Percentiles rank a stretch among this genome's conserved stretches.
phyloP scores from a whole-genome alignment of 768 basidiomycete species.

The Mycena floridula region DNA sequence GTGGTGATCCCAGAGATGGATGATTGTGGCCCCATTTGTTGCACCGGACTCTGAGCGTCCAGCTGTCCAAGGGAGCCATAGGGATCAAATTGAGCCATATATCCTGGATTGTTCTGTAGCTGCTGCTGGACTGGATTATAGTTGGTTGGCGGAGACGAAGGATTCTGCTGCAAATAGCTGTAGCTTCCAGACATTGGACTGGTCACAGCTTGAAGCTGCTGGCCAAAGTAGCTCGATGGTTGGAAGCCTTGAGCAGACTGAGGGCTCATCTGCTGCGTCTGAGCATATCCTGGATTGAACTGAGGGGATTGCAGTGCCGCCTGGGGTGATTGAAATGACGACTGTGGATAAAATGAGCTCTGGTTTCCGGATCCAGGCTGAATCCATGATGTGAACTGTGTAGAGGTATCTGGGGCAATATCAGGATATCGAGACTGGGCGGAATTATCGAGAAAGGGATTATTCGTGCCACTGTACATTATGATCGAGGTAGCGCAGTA shows the following conservation, averaged over 20 bases:
- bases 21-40: constrained; percentile 14
- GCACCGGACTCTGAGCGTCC: constrained; percentile 13
- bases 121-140: constrained; percentile 45
- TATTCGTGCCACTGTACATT: constrained; percentile 36
- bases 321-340: constrained; percentile 26
- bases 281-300: constrained; percentile 30
- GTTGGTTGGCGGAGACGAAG: constrained; percentile 18
- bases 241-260: constrained; percentile 27
- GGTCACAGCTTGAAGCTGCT: constrained; percentile 37
- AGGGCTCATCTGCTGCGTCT: constrained; percentile 26
- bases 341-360: constrained; percentile 13
- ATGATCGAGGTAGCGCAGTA: too few species aligned
- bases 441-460: constrained; percentile 61
- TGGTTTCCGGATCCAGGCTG: constrained; percentile 12
- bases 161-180: constrained; percentile 16
- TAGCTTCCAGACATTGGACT: constrained; percentile 16
- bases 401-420: constrained; percentile 25
- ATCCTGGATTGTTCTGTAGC: constrained; percentile 37
- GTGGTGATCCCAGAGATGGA: neutral
- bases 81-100: constrained; percentile 49
- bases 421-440: constrained; percentile 58
- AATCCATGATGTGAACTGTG: constrained; percentile 36
- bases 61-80: constrained; percentile 40
- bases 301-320: constrained; percentile 13
- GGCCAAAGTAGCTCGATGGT: constrained; percentile 50